Percentiles rank a stretch among this genome's conserved stretches.
These are phyloP conservation scores for Trichosanthes truncata DNA, from an alignment of 306 rosid genomes.

Conservation along the genomic window DNA sequence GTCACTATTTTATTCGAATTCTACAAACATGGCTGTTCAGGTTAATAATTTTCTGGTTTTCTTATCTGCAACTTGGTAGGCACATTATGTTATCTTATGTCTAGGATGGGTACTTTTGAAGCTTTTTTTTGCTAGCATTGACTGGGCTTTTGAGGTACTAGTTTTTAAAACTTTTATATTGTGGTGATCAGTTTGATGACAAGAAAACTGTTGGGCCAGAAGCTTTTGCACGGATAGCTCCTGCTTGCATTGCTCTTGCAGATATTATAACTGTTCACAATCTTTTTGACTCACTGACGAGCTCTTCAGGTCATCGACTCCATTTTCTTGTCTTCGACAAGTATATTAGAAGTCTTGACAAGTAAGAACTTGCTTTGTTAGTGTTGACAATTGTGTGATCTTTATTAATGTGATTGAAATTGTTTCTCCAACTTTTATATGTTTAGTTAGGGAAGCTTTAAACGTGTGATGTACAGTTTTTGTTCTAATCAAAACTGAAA, in stretches of 20 bases:
- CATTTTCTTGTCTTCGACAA: conserved; percentile 85
- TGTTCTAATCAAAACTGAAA: neutral
- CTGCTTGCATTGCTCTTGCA: conserved; percentile 60
- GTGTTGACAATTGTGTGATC: conserved; percentile 7
- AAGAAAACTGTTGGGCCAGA: conserved; percentile 72
- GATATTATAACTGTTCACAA: conserved; percentile 73
- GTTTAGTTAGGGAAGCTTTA: neutral
- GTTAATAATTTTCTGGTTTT: conserved; percentile 26
- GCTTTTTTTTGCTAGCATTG: neutral
- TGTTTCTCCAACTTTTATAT: neutral
- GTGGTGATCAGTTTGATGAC: conserved; percentile 49
- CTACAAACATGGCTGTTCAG: conserved; percentile 81
- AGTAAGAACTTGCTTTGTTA: conserved; percentile 34
- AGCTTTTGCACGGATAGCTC: conserved; percentile 90
- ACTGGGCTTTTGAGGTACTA: neutral
- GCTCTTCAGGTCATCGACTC: conserved; percentile 49
- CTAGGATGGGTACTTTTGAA: conserved; percentile 10
- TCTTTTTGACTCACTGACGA: conserved; percentile 67
- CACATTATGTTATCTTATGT: neutral
- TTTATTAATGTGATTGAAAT: neutral
- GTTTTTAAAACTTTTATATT: neutral
- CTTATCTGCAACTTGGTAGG: conserved; percentile 10
- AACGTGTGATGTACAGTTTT: neutral
- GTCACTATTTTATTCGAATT: conserved; percentile 68
- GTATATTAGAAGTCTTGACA: conserved; percentile 67